Conservation (phyloP, 768 basidiomycete genomes). For the Hygrophorus pudorinus region DNA sequence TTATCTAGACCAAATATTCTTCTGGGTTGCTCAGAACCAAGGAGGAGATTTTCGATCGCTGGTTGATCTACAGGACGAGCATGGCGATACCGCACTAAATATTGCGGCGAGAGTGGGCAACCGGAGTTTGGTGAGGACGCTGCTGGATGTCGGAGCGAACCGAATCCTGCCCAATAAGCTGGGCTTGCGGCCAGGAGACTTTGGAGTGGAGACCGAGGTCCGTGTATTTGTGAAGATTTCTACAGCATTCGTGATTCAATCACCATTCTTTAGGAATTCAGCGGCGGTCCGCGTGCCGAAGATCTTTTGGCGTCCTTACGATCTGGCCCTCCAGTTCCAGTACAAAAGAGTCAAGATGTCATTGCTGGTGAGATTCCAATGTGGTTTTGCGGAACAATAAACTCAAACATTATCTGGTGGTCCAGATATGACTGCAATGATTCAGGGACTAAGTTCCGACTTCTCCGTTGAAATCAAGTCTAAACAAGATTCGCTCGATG, state of each 20-base stretch:
- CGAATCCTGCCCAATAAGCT: slow-evolving; percentile 83
- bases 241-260: background rate
- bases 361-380: slow-evolving; percentile 45
- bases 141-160: slow-evolving; percentile 92
- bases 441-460: slow-evolving; percentile 66
- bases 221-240: slow-evolving; percentile 13
- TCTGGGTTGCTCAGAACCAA: slow-evolving; percentile 74
- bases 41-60: slow-evolving; percentile 68
- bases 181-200: slow-evolving; percentile 88
- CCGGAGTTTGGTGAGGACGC: slow-evolving; percentile 70
- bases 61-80: slow-evolving; percentile 86
- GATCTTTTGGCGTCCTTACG: slow-evolving; percentile 71
- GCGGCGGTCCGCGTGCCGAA: slow-evolving; percentile 61
- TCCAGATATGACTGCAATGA: slow-evolving; percentile 77
- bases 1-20: slow-evolving; percentile 85
- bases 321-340: slow-evolving; percentile 63
- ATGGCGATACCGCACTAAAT: slow-evolving; percentile 94
- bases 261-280: slow-evolving; percentile 44
- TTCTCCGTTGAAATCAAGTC: slow-evolving; percentile 77
- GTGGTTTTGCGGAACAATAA: background rate
- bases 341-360: slow-evolving; percentile 85
- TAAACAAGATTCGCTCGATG: slow-evolving; percentile 83
- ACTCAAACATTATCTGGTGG: slow-evolving; percentile 6
- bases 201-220: slow-evolving; percentile 89
- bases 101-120: slow-evolving; percentile 93